Evolutionary conservation across 2,329 filamentous ascomycete species (phyloP).

Genomic region (Nectriaceae sp.): DNA sequence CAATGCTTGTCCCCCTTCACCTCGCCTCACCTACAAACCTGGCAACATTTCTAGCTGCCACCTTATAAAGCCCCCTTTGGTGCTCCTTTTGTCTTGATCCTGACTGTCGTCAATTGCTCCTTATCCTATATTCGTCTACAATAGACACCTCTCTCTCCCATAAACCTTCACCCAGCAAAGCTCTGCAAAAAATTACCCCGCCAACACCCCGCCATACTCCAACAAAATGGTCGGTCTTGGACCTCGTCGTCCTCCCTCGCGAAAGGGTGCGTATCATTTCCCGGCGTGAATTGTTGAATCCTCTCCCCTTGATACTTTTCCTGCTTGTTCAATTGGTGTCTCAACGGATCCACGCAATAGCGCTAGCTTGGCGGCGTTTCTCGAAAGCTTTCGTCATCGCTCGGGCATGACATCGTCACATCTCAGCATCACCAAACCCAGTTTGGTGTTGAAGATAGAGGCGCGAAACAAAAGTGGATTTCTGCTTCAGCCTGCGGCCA

Average conservation of each 20-base stretch:
- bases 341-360: background rate
- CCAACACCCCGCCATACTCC: conserved; percentile 37
- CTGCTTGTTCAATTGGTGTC: background rate
- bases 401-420: background rate
- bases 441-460: conserved; percentile 4
- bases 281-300: background rate
- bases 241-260: conserved; percentile 51
- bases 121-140: too few relatives aligned
- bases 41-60: background rate
- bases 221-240: conserved; percentile 53
- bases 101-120: background rate
- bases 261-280: conserved; percentile 63
- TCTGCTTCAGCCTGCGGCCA: background rate
- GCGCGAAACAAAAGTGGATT: background rate
- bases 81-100: background rate
- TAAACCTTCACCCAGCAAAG: conserved; percentile 5
- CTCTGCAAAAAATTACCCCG: conserved; percentile 34
- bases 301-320: background rate
- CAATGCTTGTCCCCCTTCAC: background rate
- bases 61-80: background rate
- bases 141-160: conserved; percentile 1
- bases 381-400: conserved; percentile 6
- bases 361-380: background rate
- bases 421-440: background rate
- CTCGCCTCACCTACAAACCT: background rate